phyloP scores from a whole-genome alignment of 2,329 filamentous ascomycete genomes.

The Karstenula rhodostoma region DNA sequence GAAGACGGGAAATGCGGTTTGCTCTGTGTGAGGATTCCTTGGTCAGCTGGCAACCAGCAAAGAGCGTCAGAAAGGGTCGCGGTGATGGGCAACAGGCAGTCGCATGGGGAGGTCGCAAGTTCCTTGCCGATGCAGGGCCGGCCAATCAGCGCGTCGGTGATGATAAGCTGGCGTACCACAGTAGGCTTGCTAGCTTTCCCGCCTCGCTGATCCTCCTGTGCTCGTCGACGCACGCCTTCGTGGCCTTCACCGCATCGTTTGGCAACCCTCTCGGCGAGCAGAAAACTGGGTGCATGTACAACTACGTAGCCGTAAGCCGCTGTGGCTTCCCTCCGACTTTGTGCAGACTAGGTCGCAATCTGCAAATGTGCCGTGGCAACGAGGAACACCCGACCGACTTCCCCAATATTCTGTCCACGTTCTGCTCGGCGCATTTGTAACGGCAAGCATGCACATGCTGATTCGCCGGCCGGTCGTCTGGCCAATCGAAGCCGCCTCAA shows the following conservation, averaged over 20 bases:
- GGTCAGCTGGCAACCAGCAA: constrained; percentile 15
- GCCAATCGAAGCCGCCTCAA: constrained; percentile 7
- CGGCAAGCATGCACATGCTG: background rate
- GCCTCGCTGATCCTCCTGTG: background rate
- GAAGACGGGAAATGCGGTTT: background rate
- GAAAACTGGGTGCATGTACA: background rate
- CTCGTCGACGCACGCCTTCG: background rate
- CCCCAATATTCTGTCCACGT: constrained; percentile 7
- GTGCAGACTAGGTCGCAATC: constrained; percentile 11
- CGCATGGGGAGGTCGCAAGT: constrained; percentile 8
- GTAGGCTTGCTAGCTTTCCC: constrained; percentile 11
- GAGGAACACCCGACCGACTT: constrained; percentile 11
- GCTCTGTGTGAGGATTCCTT: constrained; percentile 2
- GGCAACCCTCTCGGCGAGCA: background rate
- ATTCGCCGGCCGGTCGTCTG: background rate
- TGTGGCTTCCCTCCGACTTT: constrained; percentile 11
- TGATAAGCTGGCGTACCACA: too few species aligned
- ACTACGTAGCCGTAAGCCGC: constrained; percentile 7
- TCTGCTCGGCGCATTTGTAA: constrained; percentile 10
- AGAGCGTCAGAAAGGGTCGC: constrained; percentile 9
- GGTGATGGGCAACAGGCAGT: constrained; percentile 18
- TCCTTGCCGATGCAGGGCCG: constrained; percentile 14
- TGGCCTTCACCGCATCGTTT: constrained; percentile 1
- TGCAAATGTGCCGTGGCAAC: constrained; percentile 12
- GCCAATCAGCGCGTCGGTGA: constrained; percentile 21